These are phyloP conservation scores for Cichorium intybus DNA, from an alignment of 140 eudicot genomes.

Conservation along the genomic window DNA sequence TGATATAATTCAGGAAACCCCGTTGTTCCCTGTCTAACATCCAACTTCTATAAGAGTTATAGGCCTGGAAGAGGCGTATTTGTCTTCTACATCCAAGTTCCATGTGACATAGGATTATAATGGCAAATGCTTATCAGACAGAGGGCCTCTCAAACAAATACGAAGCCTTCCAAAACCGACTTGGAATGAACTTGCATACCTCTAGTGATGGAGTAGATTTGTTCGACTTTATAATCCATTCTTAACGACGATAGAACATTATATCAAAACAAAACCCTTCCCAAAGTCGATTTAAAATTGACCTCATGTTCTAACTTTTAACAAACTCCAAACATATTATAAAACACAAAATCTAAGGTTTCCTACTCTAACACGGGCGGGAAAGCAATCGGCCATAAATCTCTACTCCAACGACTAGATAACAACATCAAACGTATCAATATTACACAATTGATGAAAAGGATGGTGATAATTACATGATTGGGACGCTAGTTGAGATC, in stretches of 20 bases:
- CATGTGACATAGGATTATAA: background rate
- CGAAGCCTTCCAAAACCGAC: background rate
- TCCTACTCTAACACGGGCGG: background rate
- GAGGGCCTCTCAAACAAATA: background rate
- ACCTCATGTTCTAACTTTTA: background rate
- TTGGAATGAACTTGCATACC: background rate
- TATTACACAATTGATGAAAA: background rate
- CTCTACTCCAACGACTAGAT: background rate
- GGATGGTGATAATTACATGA: slow-evolving; percentile 32
- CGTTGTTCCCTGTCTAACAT: background rate
- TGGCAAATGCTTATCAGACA: slow-evolving; percentile 5
- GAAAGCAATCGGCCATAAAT: background rate
- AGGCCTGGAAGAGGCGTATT: background rate
- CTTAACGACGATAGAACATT: background rate
- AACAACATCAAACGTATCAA: background rate
- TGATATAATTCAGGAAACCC: background rate
- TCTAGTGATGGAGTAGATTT: background rate
- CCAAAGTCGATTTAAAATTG: background rate
- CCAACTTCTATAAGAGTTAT: background rate
- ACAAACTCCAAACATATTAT: slow-evolving; percentile 11
- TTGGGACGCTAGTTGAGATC: slow-evolving; percentile 87
- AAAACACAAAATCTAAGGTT: background rate
- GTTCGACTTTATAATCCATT: background rate
- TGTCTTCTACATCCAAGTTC: background rate
- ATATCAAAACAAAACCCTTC: background rate